Percentiles rank a stretch among this genome's conserved stretches.
Conservation (phyloP, 1,284 basidiomycete species). For the Malassezia globosa region DNA sequence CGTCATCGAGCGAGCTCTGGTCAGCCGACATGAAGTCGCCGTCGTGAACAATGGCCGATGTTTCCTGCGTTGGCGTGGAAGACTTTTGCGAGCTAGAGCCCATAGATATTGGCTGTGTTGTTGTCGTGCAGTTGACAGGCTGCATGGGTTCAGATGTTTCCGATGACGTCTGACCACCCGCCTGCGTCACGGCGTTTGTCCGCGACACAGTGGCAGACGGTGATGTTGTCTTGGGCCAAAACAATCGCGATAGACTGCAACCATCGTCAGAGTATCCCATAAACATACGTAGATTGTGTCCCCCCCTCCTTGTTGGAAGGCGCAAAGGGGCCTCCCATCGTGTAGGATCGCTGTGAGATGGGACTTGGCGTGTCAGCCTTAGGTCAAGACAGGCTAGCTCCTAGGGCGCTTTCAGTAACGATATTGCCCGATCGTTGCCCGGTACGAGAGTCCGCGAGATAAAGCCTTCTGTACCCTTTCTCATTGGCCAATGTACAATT, state of each 20-base stretch:
- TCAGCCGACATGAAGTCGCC: constrained; percentile 5
- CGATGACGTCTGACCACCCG: not conserved
- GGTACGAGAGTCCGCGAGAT: no score
- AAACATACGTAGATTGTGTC: not conserved
- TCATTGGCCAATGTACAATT: no score
- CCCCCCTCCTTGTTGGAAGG: no score
- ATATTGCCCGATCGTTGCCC: no score
- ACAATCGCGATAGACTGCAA: constrained; percentile 9
- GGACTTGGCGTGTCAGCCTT: no score
- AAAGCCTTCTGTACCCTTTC: no score
- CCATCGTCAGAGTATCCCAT: not conserved
- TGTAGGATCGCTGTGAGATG: no score
- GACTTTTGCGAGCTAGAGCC: not conserved
- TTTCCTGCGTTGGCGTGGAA: not conserved
- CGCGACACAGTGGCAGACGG: constrained; percentile 12
- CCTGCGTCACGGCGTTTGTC: constrained; percentile 4
- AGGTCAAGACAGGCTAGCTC: no score
- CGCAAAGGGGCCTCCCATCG: no score
- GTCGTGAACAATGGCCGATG: constrained; percentile 4
- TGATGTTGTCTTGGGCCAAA: constrained; percentile 13
- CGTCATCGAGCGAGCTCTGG: not conserved
- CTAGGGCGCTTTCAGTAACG: no score
- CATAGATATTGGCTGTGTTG: not conserved
- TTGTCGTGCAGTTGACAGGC: not conserved
- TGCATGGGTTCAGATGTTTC: not conserved